Evolutionary conservation across 179 eudicot species (phyloP).

Genomic region (Monotropa hypopitys): DNA sequence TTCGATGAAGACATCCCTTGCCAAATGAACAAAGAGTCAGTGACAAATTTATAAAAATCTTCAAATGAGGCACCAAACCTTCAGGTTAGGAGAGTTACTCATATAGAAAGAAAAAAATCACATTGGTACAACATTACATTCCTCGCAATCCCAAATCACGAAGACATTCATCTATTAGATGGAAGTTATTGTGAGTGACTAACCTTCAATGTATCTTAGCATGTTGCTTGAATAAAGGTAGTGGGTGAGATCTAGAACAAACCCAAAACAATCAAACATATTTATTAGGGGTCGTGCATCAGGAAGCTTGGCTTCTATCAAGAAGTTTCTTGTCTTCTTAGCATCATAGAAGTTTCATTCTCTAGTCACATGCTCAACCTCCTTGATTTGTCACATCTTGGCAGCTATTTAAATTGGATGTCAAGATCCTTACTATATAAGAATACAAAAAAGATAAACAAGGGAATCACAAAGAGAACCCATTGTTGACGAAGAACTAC

Average conservation of each 20-base stretch:
- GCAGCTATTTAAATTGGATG: constrained; percentile 92
- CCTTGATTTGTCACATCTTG: constrained; percentile 85
- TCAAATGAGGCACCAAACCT: neutral
- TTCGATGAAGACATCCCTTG: neutral
- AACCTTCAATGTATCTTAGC: constrained; percentile 94
- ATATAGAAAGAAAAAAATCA: too few species aligned
- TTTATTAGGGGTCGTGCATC: constrained; percentile 89
- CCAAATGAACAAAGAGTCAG: too few species aligned
- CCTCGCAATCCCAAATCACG: neutral
- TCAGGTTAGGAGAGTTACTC: too few species aligned
- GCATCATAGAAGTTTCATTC: constrained; percentile 83
- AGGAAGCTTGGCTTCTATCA: constrained; percentile 94
- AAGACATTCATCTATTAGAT: neutral
- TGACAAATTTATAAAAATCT: neutral
- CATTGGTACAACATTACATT: too few species aligned
- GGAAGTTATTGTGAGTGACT: constrained; percentile 2
- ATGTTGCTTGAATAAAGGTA: constrained; percentile 74
- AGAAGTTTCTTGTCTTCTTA: constrained; percentile 78
- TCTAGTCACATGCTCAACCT: constrained; percentile 89
- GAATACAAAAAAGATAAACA: neutral
- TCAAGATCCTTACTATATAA: constrained; percentile 81
- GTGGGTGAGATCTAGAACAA: constrained; percentile 90
- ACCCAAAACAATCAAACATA: constrained; percentile 87
- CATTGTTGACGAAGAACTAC: constrained; percentile 37
- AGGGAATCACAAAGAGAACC: constrained; percentile 15